Percentiles rank a stretch among this genome's conserved stretches.
These are phyloP conservation scores for Parastagonospora avenae DNA, from an alignment of 2,329 filamentous ascomycete genomes.

Conservation along the genomic window DNA sequence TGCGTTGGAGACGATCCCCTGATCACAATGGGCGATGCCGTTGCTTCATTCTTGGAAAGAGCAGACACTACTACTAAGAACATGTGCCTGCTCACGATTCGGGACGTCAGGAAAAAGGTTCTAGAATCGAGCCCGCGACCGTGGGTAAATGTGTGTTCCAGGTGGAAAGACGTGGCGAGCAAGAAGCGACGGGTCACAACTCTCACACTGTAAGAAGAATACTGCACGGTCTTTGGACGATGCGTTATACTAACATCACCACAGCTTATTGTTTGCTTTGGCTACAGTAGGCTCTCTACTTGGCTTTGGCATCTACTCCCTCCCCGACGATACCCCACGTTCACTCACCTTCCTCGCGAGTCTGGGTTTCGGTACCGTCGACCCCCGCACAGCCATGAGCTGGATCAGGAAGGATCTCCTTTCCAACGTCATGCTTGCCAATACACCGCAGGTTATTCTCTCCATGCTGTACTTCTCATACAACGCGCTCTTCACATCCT, in stretches of 20 bases:
- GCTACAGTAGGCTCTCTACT: constrained; percentile 3
- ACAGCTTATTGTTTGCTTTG: constrained; percentile 5
- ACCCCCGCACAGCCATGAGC: constrained; percentile 7
- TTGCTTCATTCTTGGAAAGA: constrained; percentile 22
- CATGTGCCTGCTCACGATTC: constrained; percentile 17
- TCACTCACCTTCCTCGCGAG: constrained; percentile 3
- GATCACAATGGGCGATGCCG: constrained; percentile 29
- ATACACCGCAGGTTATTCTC: constrained; percentile 54
- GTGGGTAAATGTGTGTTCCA: constrained; percentile 8
- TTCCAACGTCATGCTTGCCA: constrained; percentile 42
- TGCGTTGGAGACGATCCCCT: constrained; percentile 21
- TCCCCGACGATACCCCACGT: background rate
- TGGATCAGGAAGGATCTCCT: constrained; percentile 2
- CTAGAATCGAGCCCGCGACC: constrained; percentile 5
- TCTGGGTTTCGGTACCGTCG: constrained; percentile 18
- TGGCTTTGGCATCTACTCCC: constrained; percentile 1
- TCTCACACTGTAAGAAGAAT: constrained; percentile 7
- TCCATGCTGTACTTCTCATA: constrained; percentile 54
- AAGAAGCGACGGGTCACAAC: constrained; percentile 9
- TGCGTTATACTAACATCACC: background rate
- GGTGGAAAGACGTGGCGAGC: constrained; percentile 19
- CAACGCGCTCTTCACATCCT: constrained; percentile 55
- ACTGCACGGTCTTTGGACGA: background rate
- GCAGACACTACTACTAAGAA: constrained; percentile 12
- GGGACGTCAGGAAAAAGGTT: constrained; percentile 5